Percentiles rank a stretch among this genome's conserved stretches.
phyloP scores from a whole-genome alignment of 768 basidiomycete genomes.

The Macrolepiota dolichaula region DNA sequence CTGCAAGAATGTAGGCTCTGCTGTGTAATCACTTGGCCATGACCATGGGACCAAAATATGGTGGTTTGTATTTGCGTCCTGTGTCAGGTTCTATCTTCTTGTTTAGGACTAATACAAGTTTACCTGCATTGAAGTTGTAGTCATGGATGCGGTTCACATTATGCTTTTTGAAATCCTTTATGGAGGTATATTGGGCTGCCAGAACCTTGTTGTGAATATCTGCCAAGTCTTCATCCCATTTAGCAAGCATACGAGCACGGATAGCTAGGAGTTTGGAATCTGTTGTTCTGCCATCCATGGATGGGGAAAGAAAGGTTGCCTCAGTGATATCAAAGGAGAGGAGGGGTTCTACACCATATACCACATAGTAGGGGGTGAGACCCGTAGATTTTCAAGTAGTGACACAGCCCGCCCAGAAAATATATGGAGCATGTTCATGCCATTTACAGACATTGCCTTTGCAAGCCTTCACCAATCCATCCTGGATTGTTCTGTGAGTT shows the following conservation, averaged over 20 bases:
- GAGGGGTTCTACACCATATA: constrained; percentile 23
- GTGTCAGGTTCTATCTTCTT: constrained; percentile 25
- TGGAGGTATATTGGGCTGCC: constrained; percentile 5
- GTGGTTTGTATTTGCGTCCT: constrained; percentile 24
- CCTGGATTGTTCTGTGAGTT: no score
- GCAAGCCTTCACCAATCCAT: no score
- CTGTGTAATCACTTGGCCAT: constrained; percentile 24
- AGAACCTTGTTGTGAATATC: constrained; percentile 11
- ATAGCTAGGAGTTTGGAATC: constrained; percentile 12
- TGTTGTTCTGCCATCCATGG: constrained; percentile 7
- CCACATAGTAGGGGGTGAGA: constrained; percentile 28
- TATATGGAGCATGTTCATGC: no score
- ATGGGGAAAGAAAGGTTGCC: constrained; percentile 17
- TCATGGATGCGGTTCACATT: constrained; percentile 20
- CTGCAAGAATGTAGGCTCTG: constrained; percentile 22
- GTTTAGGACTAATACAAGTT: constrained; percentile 32
- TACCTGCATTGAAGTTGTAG: constrained; percentile 26
- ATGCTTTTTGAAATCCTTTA: constrained; percentile 22
- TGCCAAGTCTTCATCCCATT: constrained; percentile 13
- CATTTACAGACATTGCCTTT: no score
- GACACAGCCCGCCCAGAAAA: no score
- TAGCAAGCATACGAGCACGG: constrained; percentile 14
- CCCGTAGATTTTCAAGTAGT: no score
- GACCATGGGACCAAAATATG: constrained; percentile 31
- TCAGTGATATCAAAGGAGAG: constrained; percentile 22